phyloP scores from a whole-genome alignment of 2,329 filamentous ascomycete genomes.

The Aspergillus chevalieri region DNA sequence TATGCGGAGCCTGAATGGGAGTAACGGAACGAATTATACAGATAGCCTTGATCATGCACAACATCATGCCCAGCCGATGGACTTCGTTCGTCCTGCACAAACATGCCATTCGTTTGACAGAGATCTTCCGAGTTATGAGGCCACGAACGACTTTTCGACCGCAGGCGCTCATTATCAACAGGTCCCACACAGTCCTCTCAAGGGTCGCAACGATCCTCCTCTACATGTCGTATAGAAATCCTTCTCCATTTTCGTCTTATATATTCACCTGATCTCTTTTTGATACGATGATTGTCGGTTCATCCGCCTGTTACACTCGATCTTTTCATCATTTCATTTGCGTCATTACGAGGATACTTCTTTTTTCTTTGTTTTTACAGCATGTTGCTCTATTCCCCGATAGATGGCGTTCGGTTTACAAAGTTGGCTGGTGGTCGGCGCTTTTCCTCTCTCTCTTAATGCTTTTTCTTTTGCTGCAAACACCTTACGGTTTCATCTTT shows the following conservation, averaged over 20 bases:
- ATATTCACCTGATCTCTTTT: slow-evolving; percentile 20
- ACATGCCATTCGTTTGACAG: slow-evolving; percentile 82
- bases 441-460: slow-evolving; percentile 14
- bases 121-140: slow-evolving; percentile 75
- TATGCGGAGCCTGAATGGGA: slow-evolving; percentile 80
- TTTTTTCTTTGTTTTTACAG: slow-evolving; percentile 17
- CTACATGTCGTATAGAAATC: slow-evolving; percentile 23
- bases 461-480: slow-evolving; percentile 8
- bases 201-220: slow-evolving; percentile 26
- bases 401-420: slow-evolving; percentile 36
- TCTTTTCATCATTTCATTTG: slow-evolving; percentile 24
- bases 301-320: slow-evolving; percentile 15
- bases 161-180: slow-evolving; percentile 21
- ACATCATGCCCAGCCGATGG: slow-evolving; percentile 54
- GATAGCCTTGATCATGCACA: slow-evolving; percentile 42
- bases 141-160: slow-evolving; percentile 73
- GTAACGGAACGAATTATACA: slow-evolving; percentile 89
- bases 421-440: slow-evolving; percentile 27
- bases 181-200: slow-evolving; percentile 29
- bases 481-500: slow-evolving; percentile 5
- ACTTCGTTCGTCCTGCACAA: slow-evolving; percentile 62
- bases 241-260: slow-evolving; percentile 14
- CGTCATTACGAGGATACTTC: slow-evolving; percentile 12
- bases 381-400: slow-evolving; percentile 31
- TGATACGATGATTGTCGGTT: slow-evolving; percentile 21